phyloP scores from a whole-genome alignment of 2,329 filamentous ascomycete species.

The Penicillium sp. region DNA sequence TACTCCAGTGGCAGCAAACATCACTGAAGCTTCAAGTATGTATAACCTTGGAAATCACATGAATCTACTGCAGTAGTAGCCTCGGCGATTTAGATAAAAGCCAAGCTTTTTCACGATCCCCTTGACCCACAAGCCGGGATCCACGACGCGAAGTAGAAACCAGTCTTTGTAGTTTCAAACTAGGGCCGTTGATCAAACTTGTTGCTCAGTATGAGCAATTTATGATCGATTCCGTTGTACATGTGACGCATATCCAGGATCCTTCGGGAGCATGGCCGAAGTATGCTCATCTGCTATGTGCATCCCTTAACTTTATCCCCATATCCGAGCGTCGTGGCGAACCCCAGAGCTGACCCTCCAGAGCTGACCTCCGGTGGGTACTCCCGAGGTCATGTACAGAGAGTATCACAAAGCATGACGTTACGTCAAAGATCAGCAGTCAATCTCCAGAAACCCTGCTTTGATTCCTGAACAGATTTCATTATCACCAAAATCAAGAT shows the following conservation, averaged over 20 bases:
- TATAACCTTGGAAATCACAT: no score
- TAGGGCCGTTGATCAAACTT: background rate
- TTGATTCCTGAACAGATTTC: no score
- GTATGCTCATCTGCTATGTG: conserved; percentile 6
- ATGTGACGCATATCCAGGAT: background rate
- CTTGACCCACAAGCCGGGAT: conserved; percentile 1
- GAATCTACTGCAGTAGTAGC: no score
- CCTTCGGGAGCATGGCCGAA: background rate
- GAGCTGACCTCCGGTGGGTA: no score
- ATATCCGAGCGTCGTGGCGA: background rate
- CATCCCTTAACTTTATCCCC: background rate
- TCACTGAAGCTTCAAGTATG: no score
- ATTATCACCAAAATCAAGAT: no score
- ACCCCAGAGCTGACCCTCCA: background rate
- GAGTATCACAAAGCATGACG: no score
- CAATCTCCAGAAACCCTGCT: background rate
- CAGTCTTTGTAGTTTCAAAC: background rate
- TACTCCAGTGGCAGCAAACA: no score
- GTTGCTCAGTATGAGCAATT: no score
- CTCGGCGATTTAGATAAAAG: background rate
- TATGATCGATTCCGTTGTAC: background rate
- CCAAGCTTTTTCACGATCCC: conserved; percentile 1
- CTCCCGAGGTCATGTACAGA: no score
- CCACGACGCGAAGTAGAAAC: background rate
- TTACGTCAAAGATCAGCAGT: background rate